phyloP scores from a whole-genome alignment of 305 asterid species.

The Salvia sclarea region DNA sequence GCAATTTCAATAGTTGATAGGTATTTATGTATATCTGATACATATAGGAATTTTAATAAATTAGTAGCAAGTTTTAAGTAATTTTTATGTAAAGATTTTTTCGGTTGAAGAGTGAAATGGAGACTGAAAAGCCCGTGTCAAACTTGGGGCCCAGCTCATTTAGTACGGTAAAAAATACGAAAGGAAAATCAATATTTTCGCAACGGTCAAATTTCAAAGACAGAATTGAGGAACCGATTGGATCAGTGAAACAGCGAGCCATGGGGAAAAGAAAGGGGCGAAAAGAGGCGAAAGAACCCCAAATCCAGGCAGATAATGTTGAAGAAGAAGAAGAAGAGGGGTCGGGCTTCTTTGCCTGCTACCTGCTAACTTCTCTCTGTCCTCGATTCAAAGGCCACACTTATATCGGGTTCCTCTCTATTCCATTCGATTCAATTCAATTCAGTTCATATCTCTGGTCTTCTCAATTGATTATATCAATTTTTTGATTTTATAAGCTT shows the following conservation, averaged over 20 bases:
- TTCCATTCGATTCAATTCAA: neutral
- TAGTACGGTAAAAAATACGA: neutral
- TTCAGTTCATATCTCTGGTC: neutral
- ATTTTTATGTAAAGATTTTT: too few relatives aligned
- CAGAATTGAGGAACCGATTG: neutral
- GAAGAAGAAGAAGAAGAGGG: slow-evolving; percentile 29
- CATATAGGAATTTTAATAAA: too few relatives aligned
- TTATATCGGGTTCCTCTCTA: slow-evolving; percentile 62
- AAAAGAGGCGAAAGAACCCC: slow-evolving; percentile 32
- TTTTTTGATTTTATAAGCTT: neutral
- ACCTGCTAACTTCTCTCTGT: slow-evolving; percentile 67
- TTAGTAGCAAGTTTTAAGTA: too few relatives aligned
- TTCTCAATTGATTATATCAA: neutral
- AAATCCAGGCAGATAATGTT: slow-evolving; percentile 2
- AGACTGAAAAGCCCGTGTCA: too few relatives aligned
- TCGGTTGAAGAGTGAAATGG: too few relatives aligned
- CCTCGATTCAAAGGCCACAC: slow-evolving; percentile 84
- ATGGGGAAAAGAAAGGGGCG: slow-evolving; percentile 38
- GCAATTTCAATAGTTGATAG: too few relatives aligned
- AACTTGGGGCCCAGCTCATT: too few relatives aligned
- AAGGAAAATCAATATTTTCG: neutral
- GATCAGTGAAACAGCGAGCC: neutral
- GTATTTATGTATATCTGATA: too few relatives aligned
- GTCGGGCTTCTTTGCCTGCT: slow-evolving; percentile 60
- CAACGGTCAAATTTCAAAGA: slow-evolving; percentile 40